Conservation (phyloP, 2,329 filamentous ascomycete species). For the Penicillium sp. region DNA sequence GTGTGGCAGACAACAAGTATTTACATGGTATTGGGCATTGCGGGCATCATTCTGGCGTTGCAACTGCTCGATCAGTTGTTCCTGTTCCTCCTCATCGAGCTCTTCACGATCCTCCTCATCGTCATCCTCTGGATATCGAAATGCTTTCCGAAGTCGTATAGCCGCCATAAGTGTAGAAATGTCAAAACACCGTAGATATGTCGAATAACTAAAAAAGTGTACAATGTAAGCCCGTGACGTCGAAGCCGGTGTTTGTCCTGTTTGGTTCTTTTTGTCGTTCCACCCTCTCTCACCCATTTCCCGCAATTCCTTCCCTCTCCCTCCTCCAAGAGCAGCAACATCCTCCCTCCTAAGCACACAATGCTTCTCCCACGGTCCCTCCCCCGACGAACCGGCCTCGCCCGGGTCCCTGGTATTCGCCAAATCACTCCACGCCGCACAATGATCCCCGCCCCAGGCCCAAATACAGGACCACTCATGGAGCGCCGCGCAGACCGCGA, state of each 20-base stretch:
- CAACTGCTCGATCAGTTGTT: conserved; percentile 47
- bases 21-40: conserved; percentile 51
- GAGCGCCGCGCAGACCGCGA: conserved; percentile 60
- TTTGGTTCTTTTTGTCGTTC: conserved; percentile 30
- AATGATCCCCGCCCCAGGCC: conserved; percentile 57
- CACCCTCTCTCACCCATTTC: conserved; percentile 11
- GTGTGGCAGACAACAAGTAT: conserved; percentile 8
- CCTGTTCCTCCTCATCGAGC: conserved; percentile 72
- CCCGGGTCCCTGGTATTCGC: conserved; percentile 18
- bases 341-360: conserved; percentile 4
- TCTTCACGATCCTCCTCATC: conserved; percentile 63
- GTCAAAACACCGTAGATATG: neutral
- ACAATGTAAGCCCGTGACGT: neutral
- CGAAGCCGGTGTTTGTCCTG: conserved; percentile 34
- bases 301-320: neutral
- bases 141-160: conserved; percentile 75
- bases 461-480: conserved; percentile 59
- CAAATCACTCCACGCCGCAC: conserved; percentile 45
- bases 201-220: neutral
- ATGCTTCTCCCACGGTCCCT: conserved; percentile 26
- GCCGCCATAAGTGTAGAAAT: conserved; percentile 49
- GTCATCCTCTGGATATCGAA: conserved; percentile 73
- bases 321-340: neutral
- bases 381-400: conserved; percentile 25
- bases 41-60: conserved; percentile 45